Conservation (phyloP, 805 yeast species). For the Komagataella kurtzmanii region DNA sequence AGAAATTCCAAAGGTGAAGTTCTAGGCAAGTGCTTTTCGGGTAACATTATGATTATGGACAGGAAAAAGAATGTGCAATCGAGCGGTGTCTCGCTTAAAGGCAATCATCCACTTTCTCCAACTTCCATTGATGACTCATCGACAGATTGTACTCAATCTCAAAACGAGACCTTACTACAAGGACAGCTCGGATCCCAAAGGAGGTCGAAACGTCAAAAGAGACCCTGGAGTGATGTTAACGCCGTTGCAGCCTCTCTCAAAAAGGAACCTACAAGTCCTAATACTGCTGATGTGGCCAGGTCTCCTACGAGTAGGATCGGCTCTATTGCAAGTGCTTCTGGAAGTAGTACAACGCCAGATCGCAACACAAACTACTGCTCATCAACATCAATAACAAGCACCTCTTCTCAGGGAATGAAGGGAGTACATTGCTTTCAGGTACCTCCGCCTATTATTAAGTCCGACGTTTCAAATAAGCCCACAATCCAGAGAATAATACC, state of each 20-base stretch:
- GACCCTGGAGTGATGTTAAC: constrained; percentile 17
- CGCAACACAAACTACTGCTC: constrained; percentile 4
- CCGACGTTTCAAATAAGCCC: constrained; percentile 22
- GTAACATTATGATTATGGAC: constrained; percentile 85
- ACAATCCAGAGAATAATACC: constrained; percentile 82
- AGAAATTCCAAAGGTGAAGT: constrained; percentile 47
- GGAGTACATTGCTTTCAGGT: not conserved
- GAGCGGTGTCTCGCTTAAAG: constrained; percentile 11
- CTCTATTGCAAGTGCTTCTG: constrained; percentile 16
- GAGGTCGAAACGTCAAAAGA: constrained; percentile 16
- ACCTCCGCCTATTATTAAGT: not conserved
- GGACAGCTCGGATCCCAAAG: not conserved
- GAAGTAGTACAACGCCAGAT: constrained; percentile 16
- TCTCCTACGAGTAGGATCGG: constrained; percentile 8
- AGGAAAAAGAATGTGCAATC: constrained; percentile 54
- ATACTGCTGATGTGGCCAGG: constrained; percentile 5
- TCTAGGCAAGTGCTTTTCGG: constrained; percentile 59
- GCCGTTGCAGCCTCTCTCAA: constrained; percentile 7
- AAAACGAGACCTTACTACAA: not conserved
- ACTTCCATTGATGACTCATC: constrained; percentile 21
- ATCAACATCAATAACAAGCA: constrained; percentile 3
- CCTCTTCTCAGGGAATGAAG: not conserved
- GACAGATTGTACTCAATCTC: constrained; percentile 1
- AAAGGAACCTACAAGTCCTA: constrained; percentile 15
- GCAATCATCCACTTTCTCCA: constrained; percentile 11